Conservation (phyloP, 257 asterid genomes). For the Perilla frutescens region DNA sequence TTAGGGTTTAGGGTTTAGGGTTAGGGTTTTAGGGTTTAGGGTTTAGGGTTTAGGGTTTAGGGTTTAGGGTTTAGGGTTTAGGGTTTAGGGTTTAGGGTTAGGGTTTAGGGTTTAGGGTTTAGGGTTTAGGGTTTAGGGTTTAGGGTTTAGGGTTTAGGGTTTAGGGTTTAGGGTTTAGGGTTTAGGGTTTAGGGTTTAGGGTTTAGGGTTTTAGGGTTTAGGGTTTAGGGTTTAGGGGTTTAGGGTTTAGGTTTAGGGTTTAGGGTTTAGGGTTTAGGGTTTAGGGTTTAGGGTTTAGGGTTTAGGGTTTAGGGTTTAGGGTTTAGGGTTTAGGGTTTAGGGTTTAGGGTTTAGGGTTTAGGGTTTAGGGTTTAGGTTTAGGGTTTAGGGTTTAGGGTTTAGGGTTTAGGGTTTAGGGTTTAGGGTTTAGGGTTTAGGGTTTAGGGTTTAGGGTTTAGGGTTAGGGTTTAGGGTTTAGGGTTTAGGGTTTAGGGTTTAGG, state of each 20-base stretch:
- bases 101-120: slow-evolving; percentile 31
- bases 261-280: slow-evolving; percentile 24
- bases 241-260: slow-evolving; percentile 33
- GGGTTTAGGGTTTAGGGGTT: slow-evolving; percentile 28
- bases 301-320: slow-evolving; percentile 11
- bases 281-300: slow-evolving; percentile 23
- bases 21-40: slow-evolving; percentile 17
- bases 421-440: slow-evolving; percentile 31
- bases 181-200: slow-evolving; percentile 27
- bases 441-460: slow-evolving; percentile 31
- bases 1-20: slow-evolving; percentile 21
- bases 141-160: background rate
- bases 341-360: slow-evolving; percentile 36
- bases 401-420: slow-evolving; percentile 32
- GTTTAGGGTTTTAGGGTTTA: slow-evolving; percentile 34
- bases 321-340: slow-evolving; percentile 35
- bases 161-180: slow-evolving; percentile 35
- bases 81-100: slow-evolving; percentile 31
- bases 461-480: slow-evolving; percentile 33
- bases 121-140: background rate
- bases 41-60: slow-evolving; percentile 34
- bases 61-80: slow-evolving; percentile 24
- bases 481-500: background rate
- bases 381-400: slow-evolving; percentile 16
- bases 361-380: slow-evolving; percentile 35